Evolutionary conservation across 2,329 filamentous ascomycete genomes (phyloP).

Genomic region (Diaporthe ampelina): DNA sequence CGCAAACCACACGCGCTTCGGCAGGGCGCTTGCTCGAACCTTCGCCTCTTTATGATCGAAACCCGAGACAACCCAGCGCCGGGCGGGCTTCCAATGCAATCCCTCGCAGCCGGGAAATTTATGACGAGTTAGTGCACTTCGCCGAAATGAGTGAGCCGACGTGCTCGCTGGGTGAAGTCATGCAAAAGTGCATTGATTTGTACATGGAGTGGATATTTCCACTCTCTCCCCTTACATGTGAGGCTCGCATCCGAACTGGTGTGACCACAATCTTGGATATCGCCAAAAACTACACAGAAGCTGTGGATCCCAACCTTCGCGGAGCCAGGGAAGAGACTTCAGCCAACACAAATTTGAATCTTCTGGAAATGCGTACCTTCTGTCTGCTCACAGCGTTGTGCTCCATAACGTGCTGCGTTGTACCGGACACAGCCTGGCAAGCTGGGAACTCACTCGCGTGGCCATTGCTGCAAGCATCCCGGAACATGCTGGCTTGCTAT

Average conservation of each 20-base stretch:
- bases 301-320: not conserved
- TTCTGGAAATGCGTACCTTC: not conserved
- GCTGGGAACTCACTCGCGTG: conserved; percentile 7
- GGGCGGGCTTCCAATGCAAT: not conserved
- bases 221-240: not conserved
- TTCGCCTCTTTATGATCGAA: not conserved
- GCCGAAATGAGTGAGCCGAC: not conserved
- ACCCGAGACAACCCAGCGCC: not conserved
- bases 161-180: not conserved
- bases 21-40: too few species aligned
- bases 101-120: not conserved
- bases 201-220: conserved; percentile 24
- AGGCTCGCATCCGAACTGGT: not conserved
- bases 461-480: conserved; percentile 11
- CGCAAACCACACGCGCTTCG: not conserved
- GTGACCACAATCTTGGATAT: not conserved
- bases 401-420: conserved; percentile 1
- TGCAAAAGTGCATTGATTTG: conserved; percentile 7
- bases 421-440: not conserved
- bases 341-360: not conserved
- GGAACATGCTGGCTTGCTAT: conserved; percentile 15
- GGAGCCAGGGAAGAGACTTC: not conserved
- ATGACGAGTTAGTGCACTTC: conserved; percentile 1
- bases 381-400: not conserved
- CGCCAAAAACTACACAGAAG: not conserved